Evolutionary conservation across 257 asterid genomes (phyloP).

Genomic region (Nicotiana undulata): DNA sequence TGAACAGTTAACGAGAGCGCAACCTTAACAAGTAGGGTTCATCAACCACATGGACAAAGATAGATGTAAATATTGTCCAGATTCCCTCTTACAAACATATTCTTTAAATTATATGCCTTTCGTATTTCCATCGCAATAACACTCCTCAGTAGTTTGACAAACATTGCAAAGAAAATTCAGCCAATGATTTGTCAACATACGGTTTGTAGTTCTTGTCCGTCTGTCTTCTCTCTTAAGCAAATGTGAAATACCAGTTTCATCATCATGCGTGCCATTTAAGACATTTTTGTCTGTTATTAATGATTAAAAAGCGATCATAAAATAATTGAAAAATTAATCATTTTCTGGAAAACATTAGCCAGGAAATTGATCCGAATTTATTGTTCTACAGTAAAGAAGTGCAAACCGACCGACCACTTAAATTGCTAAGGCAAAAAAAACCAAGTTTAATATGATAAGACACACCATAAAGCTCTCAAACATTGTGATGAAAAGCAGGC

Average conservation of each 20-base stretch:
- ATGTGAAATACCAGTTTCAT: not conserved
- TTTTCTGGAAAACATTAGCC: not conserved
- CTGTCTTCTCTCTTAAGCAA: not conserved
- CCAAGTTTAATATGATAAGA: not conserved
- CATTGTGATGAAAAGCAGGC: not conserved
- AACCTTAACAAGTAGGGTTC: not conserved
- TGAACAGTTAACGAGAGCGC: not conserved
- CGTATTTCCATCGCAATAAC: not conserved
- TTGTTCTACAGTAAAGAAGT: not conserved
- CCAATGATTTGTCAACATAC: not conserved
- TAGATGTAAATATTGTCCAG: not conserved
- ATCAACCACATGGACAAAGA: conserved; percentile 1
- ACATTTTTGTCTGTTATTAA: not conserved
- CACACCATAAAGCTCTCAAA: not conserved
- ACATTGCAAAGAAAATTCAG: not conserved
- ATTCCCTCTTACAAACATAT: not conserved
- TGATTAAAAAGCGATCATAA: not conserved
- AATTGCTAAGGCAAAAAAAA: not conserved
- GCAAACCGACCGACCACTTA: not conserved
- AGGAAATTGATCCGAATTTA: not conserved
- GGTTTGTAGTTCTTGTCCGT: not conserved
- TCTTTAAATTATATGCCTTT: not conserved
- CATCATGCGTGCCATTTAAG: not conserved
- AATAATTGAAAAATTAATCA: not conserved
- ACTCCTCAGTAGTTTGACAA: not conserved